These are phyloP conservation scores for Gossypium arboreum DNA, from an alignment of 345 rosid species.

Conservation along the genomic window DNA sequence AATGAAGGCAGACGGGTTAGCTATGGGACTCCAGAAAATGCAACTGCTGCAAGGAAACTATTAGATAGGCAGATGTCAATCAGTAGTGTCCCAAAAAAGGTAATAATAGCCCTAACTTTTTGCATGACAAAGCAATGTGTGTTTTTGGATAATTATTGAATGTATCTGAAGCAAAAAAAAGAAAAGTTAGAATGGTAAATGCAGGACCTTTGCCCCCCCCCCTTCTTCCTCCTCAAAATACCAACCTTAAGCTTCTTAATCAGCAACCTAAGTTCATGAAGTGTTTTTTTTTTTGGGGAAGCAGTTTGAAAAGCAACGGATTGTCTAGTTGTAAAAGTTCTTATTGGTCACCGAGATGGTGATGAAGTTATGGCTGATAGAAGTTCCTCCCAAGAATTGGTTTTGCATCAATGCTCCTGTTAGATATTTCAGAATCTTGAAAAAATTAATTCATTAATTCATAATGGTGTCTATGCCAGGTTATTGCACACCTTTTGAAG, in stretches of 20 bases:
- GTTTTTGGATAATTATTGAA: not conserved
- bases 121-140: not conserved
- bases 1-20: constrained; percentile 97
- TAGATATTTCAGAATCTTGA: not conserved
- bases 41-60: constrained; percentile 92
- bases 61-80: constrained; percentile 95
- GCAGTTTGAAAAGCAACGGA: not conserved
- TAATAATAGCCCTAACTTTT: constrained; percentile 18
- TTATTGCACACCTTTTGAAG: constrained; percentile 78
- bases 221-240: no score
- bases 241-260: not conserved
- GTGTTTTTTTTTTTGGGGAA: no score
- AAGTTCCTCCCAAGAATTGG: not conserved
- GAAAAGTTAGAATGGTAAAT: not conserved
- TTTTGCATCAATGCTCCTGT: not conserved
- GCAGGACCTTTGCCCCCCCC: not conserved
- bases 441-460: constrained; percentile 5
- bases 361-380: not conserved
- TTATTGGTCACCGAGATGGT: not conserved
- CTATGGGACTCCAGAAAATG: constrained; percentile 91
- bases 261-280: not conserved
- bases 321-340: not conserved
- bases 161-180: not conserved
- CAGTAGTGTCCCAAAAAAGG: constrained; percentile 93
- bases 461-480: constrained; percentile 36